phyloP scores from a whole-genome alignment of 176 grass and related monocot species.

The Carex cristatella region DNA sequence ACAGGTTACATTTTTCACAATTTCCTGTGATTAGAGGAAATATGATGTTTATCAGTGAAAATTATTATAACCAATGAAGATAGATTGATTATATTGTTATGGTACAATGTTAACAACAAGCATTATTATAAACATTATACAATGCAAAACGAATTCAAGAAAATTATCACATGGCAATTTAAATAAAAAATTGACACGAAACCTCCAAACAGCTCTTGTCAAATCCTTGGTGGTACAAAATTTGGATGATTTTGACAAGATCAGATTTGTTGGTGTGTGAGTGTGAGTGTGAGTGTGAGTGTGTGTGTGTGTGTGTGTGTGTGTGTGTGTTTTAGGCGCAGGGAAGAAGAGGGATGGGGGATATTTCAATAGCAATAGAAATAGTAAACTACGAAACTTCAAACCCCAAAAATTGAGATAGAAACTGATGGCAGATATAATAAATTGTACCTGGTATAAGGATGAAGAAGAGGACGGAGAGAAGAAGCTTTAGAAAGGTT shows the following conservation, averaged over 20 bases:
- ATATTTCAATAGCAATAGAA: neutral
- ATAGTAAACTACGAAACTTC: neutral
- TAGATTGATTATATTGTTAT: neutral
- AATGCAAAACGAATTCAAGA: neutral
- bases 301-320: neutral
- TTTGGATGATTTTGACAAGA: neutral
- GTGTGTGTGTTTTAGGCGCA: neutral
- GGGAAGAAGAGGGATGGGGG: neutral
- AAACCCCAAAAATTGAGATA: neutral
- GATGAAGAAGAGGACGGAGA: conserved; percentile 22
- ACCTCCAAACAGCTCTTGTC: neutral
- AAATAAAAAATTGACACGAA: neutral
- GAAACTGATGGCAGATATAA: neutral
- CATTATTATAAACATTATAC: neutral
- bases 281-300: too few relatives aligned
- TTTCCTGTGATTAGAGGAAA: neutral
- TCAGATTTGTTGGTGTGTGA: neutral
- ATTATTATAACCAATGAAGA: neutral
- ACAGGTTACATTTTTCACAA: conserved; percentile 22
- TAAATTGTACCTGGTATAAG: conserved; percentile 24
- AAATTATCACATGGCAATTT: neutral
- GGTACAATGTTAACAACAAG: neutral
- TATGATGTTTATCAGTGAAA: neutral
- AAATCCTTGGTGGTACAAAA: neutral
- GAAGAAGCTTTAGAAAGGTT: conserved; percentile 15